Percentiles rank a stretch among this genome's conserved stretches.
phyloP scores from a whole-genome alignment of 1,284 basidiomycete genomes.

The Gomphus bonarii region DNA sequence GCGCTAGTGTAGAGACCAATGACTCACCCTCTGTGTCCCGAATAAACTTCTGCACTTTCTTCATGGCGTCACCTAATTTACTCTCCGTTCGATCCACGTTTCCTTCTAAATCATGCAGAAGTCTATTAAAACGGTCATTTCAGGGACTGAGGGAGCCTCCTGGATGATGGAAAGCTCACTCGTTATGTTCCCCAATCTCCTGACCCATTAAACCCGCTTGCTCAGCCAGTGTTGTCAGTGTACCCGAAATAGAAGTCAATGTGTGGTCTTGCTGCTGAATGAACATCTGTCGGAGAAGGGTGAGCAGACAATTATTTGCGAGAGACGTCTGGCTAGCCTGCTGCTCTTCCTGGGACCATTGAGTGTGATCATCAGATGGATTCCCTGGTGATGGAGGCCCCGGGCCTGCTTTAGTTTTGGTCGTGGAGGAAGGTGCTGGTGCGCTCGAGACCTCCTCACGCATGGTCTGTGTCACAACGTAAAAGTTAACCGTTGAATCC shows the following conservation, averaged over 20 bases:
- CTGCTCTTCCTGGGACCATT: slow-evolving; percentile 79
- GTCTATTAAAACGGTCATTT: slow-evolving; percentile 31
- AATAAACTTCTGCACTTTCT: slow-evolving; percentile 69
- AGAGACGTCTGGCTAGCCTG: slow-evolving; percentile 38
- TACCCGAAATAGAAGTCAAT: slow-evolving; percentile 76
- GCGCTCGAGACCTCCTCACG: slow-evolving; percentile 38
- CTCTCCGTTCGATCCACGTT: slow-evolving; percentile 67
- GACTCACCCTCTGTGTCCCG: slow-evolving; percentile 68
- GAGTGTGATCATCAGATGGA: slow-evolving; percentile 48
- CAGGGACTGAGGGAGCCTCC: background rate
- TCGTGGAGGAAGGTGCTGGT: background rate
- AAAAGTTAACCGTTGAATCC: background rate
- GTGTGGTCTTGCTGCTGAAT: slow-evolving; percentile 80
- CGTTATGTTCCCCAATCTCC: slow-evolving; percentile 81
- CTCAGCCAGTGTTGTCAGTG: slow-evolving; percentile 67
- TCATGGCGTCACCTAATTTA: slow-evolving; percentile 62
- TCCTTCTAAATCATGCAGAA: slow-evolving; percentile 73
- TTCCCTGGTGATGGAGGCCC: background rate
- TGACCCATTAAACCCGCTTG: slow-evolving; percentile 88
- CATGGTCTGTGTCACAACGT: slow-evolving; percentile 41
- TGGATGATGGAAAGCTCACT: slow-evolving; percentile 38
- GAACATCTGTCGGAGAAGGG: slow-evolving; percentile 48
- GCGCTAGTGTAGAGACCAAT: background rate
- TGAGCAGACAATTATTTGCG: background rate
- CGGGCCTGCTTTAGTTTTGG: background rate